These are phyloP conservation scores for Wilcoxina mikolae DNA, from an alignment of 495 filamentous ascomycete genomes.

Conservation along the genomic window DNA sequence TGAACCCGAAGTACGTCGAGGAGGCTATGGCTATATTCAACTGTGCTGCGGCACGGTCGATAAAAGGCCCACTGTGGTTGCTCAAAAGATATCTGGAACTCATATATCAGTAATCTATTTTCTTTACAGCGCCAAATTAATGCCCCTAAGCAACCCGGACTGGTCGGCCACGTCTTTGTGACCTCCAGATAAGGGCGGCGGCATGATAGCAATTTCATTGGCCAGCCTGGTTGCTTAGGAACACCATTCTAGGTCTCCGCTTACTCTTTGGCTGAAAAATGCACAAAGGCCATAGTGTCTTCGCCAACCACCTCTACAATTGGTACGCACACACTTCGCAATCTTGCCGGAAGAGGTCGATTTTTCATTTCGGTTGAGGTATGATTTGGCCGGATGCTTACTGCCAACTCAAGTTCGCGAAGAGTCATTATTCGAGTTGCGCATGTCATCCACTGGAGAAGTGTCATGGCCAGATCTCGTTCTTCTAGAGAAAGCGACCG, in stretches of 20 bases:
- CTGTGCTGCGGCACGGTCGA: constrained; percentile 12
- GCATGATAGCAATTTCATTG: too few relatives aligned
- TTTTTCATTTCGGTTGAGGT: constrained; percentile 8
- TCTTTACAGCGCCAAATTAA: too few relatives aligned
- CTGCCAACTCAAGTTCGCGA: constrained; percentile 21
- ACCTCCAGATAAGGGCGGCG: too few relatives aligned
- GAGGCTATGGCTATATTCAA: constrained; percentile 16
- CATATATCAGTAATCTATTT: too few relatives aligned
- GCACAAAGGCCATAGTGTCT: constrained; percentile 17
- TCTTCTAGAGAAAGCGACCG: neutral
- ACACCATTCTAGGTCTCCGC: too few relatives aligned
- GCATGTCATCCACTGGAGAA: neutral
- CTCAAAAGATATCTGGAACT: constrained; percentile 19
- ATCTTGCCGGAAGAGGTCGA: constrained; percentile 5
- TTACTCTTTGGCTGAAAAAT: constrained; percentile 26
- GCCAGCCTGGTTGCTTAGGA: too few relatives aligned
- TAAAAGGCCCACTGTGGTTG: constrained; percentile 13
- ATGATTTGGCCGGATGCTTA: constrained; percentile 15
- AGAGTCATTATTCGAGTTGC: constrained; percentile 12
- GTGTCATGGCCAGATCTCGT: constrained; percentile 12
- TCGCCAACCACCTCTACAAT: constrained; percentile 21
- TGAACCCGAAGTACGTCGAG: constrained; percentile 20
- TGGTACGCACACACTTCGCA: constrained; percentile 20
- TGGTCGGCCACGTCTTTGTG: too few relatives aligned
- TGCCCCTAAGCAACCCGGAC: too few relatives aligned